A percentile compares a stretch with the other conserved stretches of the same genome.
Conservation (phyloP, 345 rosid species). For the Eucalyptus dawsonii region DNA sequence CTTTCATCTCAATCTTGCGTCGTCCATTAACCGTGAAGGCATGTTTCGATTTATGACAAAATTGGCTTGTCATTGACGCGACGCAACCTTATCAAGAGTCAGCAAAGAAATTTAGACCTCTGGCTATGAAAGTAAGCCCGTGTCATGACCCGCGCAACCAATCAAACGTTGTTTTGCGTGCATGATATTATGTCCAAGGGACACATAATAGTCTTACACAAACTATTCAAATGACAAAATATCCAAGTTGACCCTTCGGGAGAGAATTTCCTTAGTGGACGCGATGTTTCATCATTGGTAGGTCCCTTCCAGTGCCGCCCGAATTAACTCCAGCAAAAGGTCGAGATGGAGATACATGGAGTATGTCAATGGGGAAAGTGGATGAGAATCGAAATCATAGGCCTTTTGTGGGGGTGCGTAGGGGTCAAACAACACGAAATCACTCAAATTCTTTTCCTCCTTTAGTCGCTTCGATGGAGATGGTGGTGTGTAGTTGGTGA, state of each 20-base stretch:
- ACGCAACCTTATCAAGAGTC: not conserved
- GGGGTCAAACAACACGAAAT: not conserved
- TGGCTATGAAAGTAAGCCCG: not conserved
- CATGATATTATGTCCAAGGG: not conserved
- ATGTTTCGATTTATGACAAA: not conserved
- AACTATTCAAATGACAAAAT: not conserved
- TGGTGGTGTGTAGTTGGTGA: not conserved
- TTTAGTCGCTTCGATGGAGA: not conserved
- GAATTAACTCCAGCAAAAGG: not conserved
- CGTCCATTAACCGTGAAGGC: not conserved
- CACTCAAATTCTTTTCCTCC: not conserved
- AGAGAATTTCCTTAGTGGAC: not conserved
- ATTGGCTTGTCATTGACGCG: not conserved
- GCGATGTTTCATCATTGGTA: not conserved
- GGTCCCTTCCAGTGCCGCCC: not conserved
- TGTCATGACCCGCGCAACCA: not conserved
- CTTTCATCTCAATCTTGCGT: not conserved
- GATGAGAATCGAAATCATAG: not conserved
- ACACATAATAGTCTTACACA: not conserved
- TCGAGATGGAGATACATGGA: not conserved
- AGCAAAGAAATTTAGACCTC: not conserved
- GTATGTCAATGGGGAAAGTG: not conserved
- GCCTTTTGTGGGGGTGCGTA: not conserved
- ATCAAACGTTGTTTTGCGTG: not conserved
- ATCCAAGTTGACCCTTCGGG: not conserved